These are phyloP conservation scores for Fusarium annulatum DNA, from an alignment of 2,329 filamentous ascomycete genomes.

Conservation along the genomic window DNA sequence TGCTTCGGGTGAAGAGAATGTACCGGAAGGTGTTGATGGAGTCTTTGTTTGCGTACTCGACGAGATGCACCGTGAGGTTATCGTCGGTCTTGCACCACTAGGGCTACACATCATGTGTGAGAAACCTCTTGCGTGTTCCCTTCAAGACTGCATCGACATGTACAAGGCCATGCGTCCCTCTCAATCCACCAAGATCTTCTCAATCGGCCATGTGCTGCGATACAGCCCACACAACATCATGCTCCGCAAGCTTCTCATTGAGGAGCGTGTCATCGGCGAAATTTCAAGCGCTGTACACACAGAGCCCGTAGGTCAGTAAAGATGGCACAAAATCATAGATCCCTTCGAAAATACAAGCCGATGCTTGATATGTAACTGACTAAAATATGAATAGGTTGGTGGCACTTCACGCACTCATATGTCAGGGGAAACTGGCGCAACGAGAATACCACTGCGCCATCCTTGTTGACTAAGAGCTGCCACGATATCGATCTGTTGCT, in stretches of 20 bases:
- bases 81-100: constrained; percentile 77
- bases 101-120: constrained; percentile 90
- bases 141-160: constrained; percentile 82
- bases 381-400: constrained; percentile 75
- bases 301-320: constrained; percentile 74
- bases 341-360: background rate
- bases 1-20: constrained; percentile 58
- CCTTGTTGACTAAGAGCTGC: constrained; percentile 92
- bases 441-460: constrained; percentile 79
- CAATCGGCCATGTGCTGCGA: constrained; percentile 91
- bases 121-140: constrained; percentile 87
- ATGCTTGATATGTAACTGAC: background rate
- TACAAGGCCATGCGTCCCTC: constrained; percentile 65
- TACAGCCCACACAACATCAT: constrained; percentile 94
- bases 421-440: constrained; percentile 95
- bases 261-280: constrained; percentile 83
- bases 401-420: constrained; percentile 93
- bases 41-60: constrained; percentile 79
- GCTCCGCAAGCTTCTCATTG: constrained; percentile 79
- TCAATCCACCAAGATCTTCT: constrained; percentile 70
- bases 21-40: constrained; percentile 69
- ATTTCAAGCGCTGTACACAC: constrained; percentile 89
- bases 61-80: constrained; percentile 85
- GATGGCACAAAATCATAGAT: background rate
- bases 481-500: constrained; percentile 95